Percentiles rank a stretch among this genome's conserved stretches.
phyloP scores from a whole-genome alignment of 2,329 filamentous ascomycete species.

The Fusarium kyushuense region DNA sequence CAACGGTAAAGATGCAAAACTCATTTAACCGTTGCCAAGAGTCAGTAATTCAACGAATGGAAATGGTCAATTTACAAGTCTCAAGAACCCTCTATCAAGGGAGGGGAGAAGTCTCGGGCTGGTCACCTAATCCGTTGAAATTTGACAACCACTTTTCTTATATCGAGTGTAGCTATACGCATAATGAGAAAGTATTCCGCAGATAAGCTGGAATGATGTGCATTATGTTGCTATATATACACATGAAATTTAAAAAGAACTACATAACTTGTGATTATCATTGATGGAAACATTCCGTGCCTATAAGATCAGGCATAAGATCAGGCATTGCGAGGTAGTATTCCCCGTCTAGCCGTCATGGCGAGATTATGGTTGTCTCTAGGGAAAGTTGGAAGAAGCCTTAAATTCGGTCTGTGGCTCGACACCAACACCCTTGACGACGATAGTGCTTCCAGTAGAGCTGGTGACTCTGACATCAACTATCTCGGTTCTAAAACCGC shows the following conservation, averaged over 20 bases:
- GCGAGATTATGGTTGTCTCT: too few species aligned
- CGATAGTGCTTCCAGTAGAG: slow-evolving; percentile 61
- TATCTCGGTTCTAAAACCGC: slow-evolving; percentile 65
- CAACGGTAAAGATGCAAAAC: not conserved
- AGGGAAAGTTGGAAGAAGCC: slow-evolving; percentile 51
- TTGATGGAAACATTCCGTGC: not conserved
- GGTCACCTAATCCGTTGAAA: slow-evolving; percentile 1
- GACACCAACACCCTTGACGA: slow-evolving; percentile 64
- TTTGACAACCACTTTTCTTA: not conserved
- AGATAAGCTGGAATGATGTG: not conserved
- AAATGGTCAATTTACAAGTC: not conserved
- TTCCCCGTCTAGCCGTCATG: not conserved
- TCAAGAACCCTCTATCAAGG: too few species aligned
- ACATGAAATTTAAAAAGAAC: not conserved
- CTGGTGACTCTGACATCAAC: slow-evolving; percentile 70
- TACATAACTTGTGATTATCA: not conserved
- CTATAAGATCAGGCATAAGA: too few species aligned
- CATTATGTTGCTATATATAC: not conserved
- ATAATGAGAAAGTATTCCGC: not conserved
- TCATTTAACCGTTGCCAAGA: not conserved
- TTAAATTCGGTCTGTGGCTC: slow-evolving; percentile 47
- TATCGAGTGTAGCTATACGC: not conserved
- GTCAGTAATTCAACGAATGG: not conserved
- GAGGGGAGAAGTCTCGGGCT: not conserved
- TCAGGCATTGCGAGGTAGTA: not conserved